Base-by-base conservation (phyloP, 140 eudicot species). In the Anethum foeniculum region DNA sequence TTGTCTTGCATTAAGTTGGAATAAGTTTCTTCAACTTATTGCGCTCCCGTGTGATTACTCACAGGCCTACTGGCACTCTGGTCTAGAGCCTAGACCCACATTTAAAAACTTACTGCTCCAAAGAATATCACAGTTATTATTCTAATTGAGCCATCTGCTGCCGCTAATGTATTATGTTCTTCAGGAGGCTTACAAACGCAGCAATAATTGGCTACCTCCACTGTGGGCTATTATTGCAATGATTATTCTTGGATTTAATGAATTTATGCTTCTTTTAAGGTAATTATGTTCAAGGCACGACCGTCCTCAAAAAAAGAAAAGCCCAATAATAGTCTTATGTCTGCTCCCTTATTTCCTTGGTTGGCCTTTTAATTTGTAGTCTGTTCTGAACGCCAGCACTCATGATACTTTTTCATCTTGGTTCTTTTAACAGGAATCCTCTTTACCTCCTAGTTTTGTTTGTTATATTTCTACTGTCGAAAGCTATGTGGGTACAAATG, bases 171-270 rank as follows among this genome's bases (percentile, higher is more conserved):
- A 1, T 36, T 73, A 14, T 39, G 30, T 8, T 58, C 76, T 79
- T 76, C 93, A 92, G 97, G 90, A 90, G 87, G 91, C 97, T 36
- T 82, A 87, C 86, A 90, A 80, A 85, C 93, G 85, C 81, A 83
- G 86, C 51, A 90, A 80, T 81, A 88, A 81, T n/a, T 92, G 97
- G 97, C 52, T 92, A 65, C 97, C 97, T 16, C 97, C 97, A 81
- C 88, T 93, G 25, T 92, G 97, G 97, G 96, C 96, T 46, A 90
- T 92, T 13, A 10, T 83, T 30, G 97, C 93, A 4, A 83, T 90
- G 85, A 15, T 92, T 52, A 82, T 92, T 41, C 90, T 92, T 43
- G 96, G 97, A 43, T 90, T 90, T 71, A 85, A 92, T 78, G 97
- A 92, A 78, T 85, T 92, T 54, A 88, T 92, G 94, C 80, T 86